Evolutionary conservation across 73 alveolate species (phyloP).

Genomic region (Tetrahymena malaccensis): DNA sequence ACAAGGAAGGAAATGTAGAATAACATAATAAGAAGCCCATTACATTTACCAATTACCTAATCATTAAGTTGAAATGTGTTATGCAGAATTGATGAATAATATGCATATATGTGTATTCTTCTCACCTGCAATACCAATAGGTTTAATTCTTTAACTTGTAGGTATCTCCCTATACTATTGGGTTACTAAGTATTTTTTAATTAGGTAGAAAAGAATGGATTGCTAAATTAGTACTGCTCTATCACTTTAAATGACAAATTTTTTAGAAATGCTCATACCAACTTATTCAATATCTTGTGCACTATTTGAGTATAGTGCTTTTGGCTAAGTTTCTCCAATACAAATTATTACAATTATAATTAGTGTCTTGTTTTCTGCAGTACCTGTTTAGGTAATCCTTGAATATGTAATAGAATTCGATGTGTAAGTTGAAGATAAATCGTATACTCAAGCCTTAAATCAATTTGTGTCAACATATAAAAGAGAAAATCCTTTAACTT

Average conservation of each 20-base stretch:
- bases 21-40: conserved; percentile 3
- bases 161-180: conserved; percentile 14
- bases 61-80: conserved; percentile 13
- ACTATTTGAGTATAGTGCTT: not conserved
- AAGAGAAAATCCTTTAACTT: not conserved
- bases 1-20: not conserved
- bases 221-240: not conserved
- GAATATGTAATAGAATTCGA: not conserved
- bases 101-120: conserved; percentile 18
- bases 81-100: conserved; percentile 25
- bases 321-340: not conserved
- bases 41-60: not conserved
- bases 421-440: not conserved
- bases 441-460: not conserved
- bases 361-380: not conserved
- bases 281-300: not conserved
- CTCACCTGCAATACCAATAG: conserved; percentile 8
- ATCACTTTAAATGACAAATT: conserved; percentile 21
- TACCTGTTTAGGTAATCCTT: not conserved
- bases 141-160: not conserved
- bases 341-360: not conserved
- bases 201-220: not conserved
- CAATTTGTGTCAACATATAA: not conserved
- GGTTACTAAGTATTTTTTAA: not conserved
- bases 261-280: conserved; percentile 1